phyloP scores from a whole-genome alignment of 768 basidiomycete species.

The Trametes coccinea region DNA sequence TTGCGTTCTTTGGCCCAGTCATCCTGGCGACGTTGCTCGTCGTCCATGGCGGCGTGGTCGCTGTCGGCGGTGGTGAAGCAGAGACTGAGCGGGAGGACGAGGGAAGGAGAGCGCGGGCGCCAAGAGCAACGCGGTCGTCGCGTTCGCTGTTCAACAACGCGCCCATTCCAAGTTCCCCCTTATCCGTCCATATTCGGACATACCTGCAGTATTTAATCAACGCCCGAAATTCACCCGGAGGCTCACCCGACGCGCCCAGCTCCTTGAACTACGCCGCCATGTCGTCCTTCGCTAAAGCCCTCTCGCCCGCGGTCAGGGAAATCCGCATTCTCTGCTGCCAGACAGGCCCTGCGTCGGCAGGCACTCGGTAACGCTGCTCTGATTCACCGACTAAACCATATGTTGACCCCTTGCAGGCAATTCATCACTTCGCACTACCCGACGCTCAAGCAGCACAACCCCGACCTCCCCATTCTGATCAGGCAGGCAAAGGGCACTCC shows the following conservation, averaged over 20 bases:
- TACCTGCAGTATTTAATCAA: not conserved
- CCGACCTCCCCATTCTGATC: slow-evolving; percentile 82
- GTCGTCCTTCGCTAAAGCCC: slow-evolving; percentile 61
- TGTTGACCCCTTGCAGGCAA: slow-evolving; percentile 48
- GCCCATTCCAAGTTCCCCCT: not conserved
- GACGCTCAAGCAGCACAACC: slow-evolving; percentile 77
- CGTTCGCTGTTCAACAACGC: slow-evolving; percentile 18
- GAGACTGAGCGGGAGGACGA: not conserved
- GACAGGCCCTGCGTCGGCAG: slow-evolving; percentile 71
- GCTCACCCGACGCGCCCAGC: not conserved
- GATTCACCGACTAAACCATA: not conserved
- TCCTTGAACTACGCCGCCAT: slow-evolving; percentile 21
- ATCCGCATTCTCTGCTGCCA: slow-evolving; percentile 82
- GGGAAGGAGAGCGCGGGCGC: slow-evolving; percentile 12
- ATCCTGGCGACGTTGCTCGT: slow-evolving; percentile 50
- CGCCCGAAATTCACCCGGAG: not conserved
- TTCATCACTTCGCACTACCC: slow-evolving; percentile 79
- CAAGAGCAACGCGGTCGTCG: slow-evolving; percentile 21
- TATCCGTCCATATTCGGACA: slow-evolving; percentile 11
- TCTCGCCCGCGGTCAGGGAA: slow-evolving; percentile 79
- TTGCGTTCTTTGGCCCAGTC: slow-evolving; percentile 72
- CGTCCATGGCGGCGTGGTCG: slow-evolving; percentile 33
- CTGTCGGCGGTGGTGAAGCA: slow-evolving; percentile 8
- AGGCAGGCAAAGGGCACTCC: slow-evolving; percentile 79
- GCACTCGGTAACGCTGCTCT: slow-evolving; percentile 60